Conservation (phyloP, 208 protist species). For the Trypanosoma congolense region DNA sequence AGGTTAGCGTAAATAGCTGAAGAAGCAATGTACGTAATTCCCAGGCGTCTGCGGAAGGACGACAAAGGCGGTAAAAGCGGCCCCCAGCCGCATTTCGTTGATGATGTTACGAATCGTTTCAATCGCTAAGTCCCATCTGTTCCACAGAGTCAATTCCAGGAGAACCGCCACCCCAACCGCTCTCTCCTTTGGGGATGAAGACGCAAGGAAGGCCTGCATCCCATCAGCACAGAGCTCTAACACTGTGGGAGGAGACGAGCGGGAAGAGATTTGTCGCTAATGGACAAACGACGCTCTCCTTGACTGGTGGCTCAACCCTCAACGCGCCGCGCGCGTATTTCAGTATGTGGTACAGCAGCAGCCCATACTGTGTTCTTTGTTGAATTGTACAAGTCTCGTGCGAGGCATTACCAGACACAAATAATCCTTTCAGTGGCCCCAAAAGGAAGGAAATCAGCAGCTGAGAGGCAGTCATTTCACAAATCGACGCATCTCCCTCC, state of each 20-base stretch:
- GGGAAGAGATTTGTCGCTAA: too few species aligned
- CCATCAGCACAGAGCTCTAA: slow-evolving; percentile 12
- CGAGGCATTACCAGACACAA: slow-evolving; percentile 4
- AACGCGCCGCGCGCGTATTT: slow-evolving; percentile 4
- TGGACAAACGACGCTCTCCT: not conserved
- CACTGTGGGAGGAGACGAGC: not conserved
- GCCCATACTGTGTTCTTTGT: slow-evolving; percentile 12
- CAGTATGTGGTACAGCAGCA: slow-evolving; percentile 28
- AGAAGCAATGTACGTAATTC: slow-evolving; percentile 27
- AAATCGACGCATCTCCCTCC: not conserved
- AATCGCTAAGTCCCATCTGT: slow-evolving; percentile 28
- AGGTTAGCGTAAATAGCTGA: slow-evolving; percentile 21
- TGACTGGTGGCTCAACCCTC: not conserved
- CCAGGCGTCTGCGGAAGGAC: slow-evolving; percentile 19
- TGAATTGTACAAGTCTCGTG: not conserved
- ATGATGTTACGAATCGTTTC: slow-evolving; percentile 15
- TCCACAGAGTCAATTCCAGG: slow-evolving; percentile 22
- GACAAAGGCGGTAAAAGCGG: slow-evolving; percentile 14
- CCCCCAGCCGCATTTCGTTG: slow-evolving; percentile 5
- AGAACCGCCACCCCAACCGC: slow-evolving; percentile 21
- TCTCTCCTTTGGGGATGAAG: slow-evolving; percentile 14
- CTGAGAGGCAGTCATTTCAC: too few species aligned
- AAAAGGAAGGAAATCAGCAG: slow-evolving; percentile 9
- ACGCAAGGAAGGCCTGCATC: slow-evolving; percentile 12
- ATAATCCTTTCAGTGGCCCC: slow-evolving; percentile 11